phyloP scores from a whole-genome alignment of 306 rosid species.

The Delonix regia region DNA sequence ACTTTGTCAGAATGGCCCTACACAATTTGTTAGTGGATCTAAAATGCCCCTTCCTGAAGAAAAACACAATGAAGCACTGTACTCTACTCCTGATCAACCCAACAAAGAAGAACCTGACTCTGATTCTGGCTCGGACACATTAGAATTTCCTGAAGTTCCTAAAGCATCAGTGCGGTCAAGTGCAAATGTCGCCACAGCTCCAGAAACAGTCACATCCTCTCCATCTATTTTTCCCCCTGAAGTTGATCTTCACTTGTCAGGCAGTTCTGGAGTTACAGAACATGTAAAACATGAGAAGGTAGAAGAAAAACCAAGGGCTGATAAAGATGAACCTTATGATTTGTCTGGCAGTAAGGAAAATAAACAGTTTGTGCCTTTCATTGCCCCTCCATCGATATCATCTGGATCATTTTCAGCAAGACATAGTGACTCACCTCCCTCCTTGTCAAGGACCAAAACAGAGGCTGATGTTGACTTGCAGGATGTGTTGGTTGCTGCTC shows the following conservation, averaged over 20 bases:
- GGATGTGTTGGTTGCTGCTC: conserved; percentile 94
- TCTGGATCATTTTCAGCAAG: conserved; percentile 53
- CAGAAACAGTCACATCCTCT: conserved; percentile 45
- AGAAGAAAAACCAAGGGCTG: conserved; percentile 41
- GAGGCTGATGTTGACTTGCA: conserved; percentile 66
- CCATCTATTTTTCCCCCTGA: conserved; percentile 45
- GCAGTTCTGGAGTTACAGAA: conserved; percentile 38
- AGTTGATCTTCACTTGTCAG: conserved; percentile 44
- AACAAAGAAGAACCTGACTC: conserved; percentile 61
- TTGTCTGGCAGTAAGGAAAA: conserved; percentile 53
- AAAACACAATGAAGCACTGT: conserved; percentile 55
- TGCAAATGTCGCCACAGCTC: conserved; percentile 57
- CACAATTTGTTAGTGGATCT: conserved; percentile 68
- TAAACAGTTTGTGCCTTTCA: conserved; percentile 86
- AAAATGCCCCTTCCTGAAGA: conserved; percentile 76
- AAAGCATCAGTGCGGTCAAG: conserved; percentile 50
- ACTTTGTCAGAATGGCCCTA: conserved; percentile 73
- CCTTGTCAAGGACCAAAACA: conserved; percentile 52
- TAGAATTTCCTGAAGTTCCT: conserved; percentile 92
- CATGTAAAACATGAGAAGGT: conserved; percentile 39
- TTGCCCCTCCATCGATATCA: conserved; percentile 63
- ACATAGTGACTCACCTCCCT: conserved; percentile 43
- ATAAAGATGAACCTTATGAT: conserved; percentile 49
- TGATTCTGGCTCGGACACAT: conserved; percentile 65
- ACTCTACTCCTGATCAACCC: conserved; percentile 44